A percentile compares a stretch with the other conserved stretches of the same genome.
Evolutionary conservation across 2,329 filamentous ascomycete genomes (phyloP).

Genomic region (Rhynchosporium graminicola): DNA sequence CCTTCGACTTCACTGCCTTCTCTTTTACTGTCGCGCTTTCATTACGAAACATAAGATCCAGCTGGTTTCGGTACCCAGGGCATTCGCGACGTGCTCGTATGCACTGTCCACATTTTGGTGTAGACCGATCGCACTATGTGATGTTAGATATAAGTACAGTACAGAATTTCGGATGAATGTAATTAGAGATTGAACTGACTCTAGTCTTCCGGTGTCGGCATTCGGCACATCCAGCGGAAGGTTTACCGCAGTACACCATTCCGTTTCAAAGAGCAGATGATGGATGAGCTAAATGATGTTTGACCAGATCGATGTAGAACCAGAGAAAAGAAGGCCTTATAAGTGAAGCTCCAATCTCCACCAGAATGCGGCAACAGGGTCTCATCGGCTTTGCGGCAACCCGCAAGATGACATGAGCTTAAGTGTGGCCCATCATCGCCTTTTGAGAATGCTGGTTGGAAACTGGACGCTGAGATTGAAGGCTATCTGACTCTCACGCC

Average conservation of each 20-base stretch:
- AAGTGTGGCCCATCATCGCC: too few relatives aligned
- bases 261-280: not conserved
- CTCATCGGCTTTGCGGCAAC: too few relatives aligned
- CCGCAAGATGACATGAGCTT: too few relatives aligned
- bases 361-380: too few relatives aligned
- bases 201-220: slow-evolving; percentile 29
- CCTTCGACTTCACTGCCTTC: slow-evolving; percentile 41
- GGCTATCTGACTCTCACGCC: too few relatives aligned
- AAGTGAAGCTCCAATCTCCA: not conserved
- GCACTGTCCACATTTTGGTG: slow-evolving; percentile 56
- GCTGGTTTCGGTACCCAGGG: slow-evolving; percentile 56
- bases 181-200: slow-evolving; percentile 18
- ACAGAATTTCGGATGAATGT: not conserved
- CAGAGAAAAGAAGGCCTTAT: not conserved
- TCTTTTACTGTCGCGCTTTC: slow-evolving; percentile 57
- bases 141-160: slow-evolving; percentile 4
- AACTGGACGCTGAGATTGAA: too few relatives aligned
- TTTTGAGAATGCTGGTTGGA: too few relatives aligned
- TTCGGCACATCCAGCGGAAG: slow-evolving; percentile 25
- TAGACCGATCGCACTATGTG: slow-evolving; percentile 50
- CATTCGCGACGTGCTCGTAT: slow-evolving; percentile 53
- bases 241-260: slow-evolving; percentile 31
- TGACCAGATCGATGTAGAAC: not conserved
- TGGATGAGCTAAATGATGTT: not conserved
- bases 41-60: slow-evolving; percentile 60